Conservation (phyloP, 805 yeast genomes). For the Candida dajiaensis region DNA sequence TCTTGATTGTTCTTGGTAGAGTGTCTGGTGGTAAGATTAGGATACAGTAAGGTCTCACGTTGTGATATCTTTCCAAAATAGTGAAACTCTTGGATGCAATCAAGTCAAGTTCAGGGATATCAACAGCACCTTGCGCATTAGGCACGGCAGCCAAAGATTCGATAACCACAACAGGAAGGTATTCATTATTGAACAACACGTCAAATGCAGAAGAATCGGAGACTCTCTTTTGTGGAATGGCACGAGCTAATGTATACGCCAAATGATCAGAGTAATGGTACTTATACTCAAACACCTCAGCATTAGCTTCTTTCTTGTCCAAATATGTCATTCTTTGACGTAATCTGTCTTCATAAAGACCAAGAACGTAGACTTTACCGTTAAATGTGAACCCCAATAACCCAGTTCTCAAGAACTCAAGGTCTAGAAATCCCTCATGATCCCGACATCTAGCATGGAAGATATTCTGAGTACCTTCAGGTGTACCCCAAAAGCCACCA, state of each 20-base stretch:
- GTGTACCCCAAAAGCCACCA: slow-evolving; percentile 81
- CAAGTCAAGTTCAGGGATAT: slow-evolving; percentile 39
- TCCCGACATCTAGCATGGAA: slow-evolving; percentile 81
- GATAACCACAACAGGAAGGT: slow-evolving; percentile 76
- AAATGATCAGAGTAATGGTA: slow-evolving; percentile 87
- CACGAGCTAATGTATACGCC: slow-evolving; percentile 75
- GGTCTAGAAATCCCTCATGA: slow-evolving; percentile 60
- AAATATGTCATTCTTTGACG: slow-evolving; percentile 69
- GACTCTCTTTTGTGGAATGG: slow-evolving; percentile 58
- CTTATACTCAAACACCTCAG: slow-evolving; percentile 27
- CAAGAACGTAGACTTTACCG: slow-evolving; percentile 84
- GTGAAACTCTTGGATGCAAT: slow-evolving; percentile 42
- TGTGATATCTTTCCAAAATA: slow-evolving; percentile 51
- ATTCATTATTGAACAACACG: slow-evolving; percentile 63
- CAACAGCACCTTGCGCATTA: slow-evolving; percentile 24
- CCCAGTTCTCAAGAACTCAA: slow-evolving; percentile 87
- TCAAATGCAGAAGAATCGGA: slow-evolving; percentile 93
- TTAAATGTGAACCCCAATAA: slow-evolving; percentile 80
- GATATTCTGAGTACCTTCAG: slow-evolving; percentile 60
- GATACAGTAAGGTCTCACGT: slow-evolving; percentile 75
- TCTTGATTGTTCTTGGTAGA: slow-evolving; percentile 75
- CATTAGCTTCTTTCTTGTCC: slow-evolving; percentile 37
- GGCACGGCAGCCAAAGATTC: slow-evolving; percentile 57
- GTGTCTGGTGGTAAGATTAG: slow-evolving; percentile 74
- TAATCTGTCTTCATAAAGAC: slow-evolving; percentile 86